Evolutionary conservation across 768 basidiomycete species (phyloP), one percentile per base, ranked within the genome.

Genomic region (Boletellus sp.): DNA sequence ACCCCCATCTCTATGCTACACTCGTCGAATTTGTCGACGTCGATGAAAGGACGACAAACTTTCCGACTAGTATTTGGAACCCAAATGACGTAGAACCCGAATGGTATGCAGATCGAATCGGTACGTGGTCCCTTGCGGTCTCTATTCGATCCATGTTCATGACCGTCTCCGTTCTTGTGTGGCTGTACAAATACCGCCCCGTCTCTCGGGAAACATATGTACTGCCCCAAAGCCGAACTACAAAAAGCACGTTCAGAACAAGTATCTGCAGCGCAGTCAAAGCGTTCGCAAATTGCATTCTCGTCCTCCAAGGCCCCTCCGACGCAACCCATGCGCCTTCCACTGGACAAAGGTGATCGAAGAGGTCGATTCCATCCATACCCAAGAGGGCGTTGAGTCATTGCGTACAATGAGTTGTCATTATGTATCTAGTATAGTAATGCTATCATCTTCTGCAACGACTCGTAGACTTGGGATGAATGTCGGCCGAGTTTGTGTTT

Each of bases 11-110:
- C n/a, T 96, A 95, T 68, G 76, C 90, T 12, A 93, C 93, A 59
- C 81, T 99, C 2, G 94, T 99, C 54, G 91, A 96, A 62, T 96
- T 94, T 64, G 84, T 96, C 15, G 87, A 88, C 50, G 87, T 94
- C 15, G 85, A 95, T 60, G 95, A 98, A 66, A 80, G 85, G 15
- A 73, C 81, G n/a, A 87, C 86, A 2, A 90, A 91, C 55, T 94
- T 94, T 61, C 85, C 89, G 9, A 49, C 72, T 16, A 72, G 74
- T 8, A 69, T 89, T 1, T 97, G 95, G 86, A 78, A 87, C 60
- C 84, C 90, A 13, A 68, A 77, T 33, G 78, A 78, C 35, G 71
- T 87, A 20, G 63, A 74, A 45, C 72, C 78, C 1, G 84, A 82
- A 33, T 95, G 92, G 84, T 85, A 78, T 57, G 85, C 92, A 2